Conservation (phyloP, 257 asterid species). For the Penstemon eatonii region DNA sequence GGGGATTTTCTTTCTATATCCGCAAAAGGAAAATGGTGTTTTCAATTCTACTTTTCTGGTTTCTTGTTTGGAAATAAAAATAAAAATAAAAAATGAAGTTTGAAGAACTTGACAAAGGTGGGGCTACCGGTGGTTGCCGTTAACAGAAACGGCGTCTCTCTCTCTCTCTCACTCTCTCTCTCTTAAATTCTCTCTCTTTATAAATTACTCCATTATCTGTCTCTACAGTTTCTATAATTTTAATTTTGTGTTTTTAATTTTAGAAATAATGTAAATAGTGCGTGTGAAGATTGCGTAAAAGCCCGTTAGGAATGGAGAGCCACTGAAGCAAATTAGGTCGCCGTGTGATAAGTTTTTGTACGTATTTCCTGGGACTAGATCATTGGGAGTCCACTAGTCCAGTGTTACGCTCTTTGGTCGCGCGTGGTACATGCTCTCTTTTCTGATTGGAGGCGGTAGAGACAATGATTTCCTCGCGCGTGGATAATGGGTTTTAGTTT, state of each 20-base stretch:
- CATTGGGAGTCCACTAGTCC: not conserved
- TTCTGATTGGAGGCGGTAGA: slow-evolving; percentile 3
- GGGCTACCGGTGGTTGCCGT: slow-evolving; percentile 47
- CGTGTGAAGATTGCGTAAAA: slow-evolving; percentile 7
- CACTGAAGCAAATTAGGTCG: slow-evolving; percentile 36
- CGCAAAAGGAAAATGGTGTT: not conserved
- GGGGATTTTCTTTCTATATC: slow-evolving; percentile 14
- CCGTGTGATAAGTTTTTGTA: not conserved
- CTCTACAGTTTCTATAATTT: slow-evolving; percentile 20
- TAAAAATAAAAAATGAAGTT: slow-evolving; percentile 6
- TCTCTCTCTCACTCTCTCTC: slow-evolving; percentile 14
- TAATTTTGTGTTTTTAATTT: slow-evolving; percentile 4
- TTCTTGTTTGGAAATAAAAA: not conserved
- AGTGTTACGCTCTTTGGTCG: slow-evolving; percentile 7
- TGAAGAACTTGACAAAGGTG: not conserved
- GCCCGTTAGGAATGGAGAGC: slow-evolving; percentile 70
- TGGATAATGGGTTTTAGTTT: slow-evolving; percentile 28
- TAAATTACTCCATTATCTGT: slow-evolving; percentile 14
- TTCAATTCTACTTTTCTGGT: not conserved
- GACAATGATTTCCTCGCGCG: slow-evolving; percentile 13
- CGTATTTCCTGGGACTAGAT: slow-evolving; percentile 20
- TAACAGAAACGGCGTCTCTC: slow-evolving; percentile 43
- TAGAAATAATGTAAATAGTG: slow-evolving; percentile 14
- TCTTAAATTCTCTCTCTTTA: slow-evolving; percentile 28
- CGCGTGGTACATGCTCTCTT: slow-evolving; percentile 22